Conservation (phyloP, 257 asterid genomes). For the Ocimum tenuiflorum region DNA sequence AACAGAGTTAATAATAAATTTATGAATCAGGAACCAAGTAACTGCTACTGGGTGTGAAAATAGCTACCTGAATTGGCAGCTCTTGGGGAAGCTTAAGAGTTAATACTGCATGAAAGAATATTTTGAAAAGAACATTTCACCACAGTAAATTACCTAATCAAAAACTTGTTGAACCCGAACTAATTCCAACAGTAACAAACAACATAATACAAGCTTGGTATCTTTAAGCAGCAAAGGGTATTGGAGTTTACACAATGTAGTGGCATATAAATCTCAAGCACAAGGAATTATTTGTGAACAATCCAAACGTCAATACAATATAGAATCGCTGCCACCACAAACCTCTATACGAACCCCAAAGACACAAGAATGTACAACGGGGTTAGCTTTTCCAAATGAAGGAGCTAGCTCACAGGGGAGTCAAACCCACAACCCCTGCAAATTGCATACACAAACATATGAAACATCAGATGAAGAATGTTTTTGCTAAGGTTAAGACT, state of each 20-base stretch:
- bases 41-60: no score
- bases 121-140: no score
- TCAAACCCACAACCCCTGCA: constrained; percentile 83
- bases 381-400: neutral
- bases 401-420: constrained; percentile 45
- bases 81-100: neutral
- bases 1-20: no score
- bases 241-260: neutral
- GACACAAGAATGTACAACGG: constrained; percentile 11
- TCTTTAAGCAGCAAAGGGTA: neutral
- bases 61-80: no score
- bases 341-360: constrained; percentile 29
- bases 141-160: no score
- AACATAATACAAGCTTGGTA: neutral
- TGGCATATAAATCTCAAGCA: constrained; percentile 1
- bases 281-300: constrained; percentile 3
- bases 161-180: neutral
- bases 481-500: neutral
- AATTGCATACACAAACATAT: constrained; percentile 8
- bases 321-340: constrained; percentile 10
- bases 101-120: neutral
- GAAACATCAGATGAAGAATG: neutral
- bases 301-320: constrained; percentile 14
- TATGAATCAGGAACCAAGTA: no score
- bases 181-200: neutral